Evolutionary conservation across 768 basidiomycete species (phyloP), one percentile per base, ranked within the genome.

Genomic region (Amanita exitialis): DNA sequence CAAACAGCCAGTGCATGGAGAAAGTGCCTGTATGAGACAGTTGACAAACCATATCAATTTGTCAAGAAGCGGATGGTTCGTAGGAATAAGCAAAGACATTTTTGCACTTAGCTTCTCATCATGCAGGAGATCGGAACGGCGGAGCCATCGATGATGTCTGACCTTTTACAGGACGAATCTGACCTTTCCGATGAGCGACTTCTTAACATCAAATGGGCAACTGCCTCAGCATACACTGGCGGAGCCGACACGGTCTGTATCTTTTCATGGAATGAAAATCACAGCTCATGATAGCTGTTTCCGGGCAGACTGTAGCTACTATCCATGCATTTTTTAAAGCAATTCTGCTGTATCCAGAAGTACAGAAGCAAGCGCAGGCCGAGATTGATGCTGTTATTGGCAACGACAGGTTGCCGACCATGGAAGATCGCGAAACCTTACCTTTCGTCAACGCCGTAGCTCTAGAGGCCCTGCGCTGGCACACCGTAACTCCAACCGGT

Each of bases 141-240:
- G 2, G 69, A 69, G 16, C 63, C 59, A 4, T 70, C 69, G 0
- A 68, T 66, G 44, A 62, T 64, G 2, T 68, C 69, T 15, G 59
- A 64, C 21, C 52, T 69, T 1, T 61, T 72, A 4, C 62, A 60
- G 38, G 60, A 44, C n/a, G 28, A 65, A 15, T 53, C 59, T 3
- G 53, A 62, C 21, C 28, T 66, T 3, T 63, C 64, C 2, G 52
- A 56, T 10, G 64, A 66, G 10, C 63, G 68, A 43, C 64, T 69
- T 43, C 63, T 61, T 37, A 65, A 70, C 34, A 67, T 72, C 50
- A 75, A 72, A 53, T 73, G 72, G 70, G 65, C 67, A 6, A 64
- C 70, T 34, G 76, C 73, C 0, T 73, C 75, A 4, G 64, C 77
- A 15, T 80, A 79, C 43, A 69, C 70, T 3, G 71, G 73, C 47